Conservation (phyloP, 108 stramenopile species). For the Cyclotella kingstonii region DNA sequence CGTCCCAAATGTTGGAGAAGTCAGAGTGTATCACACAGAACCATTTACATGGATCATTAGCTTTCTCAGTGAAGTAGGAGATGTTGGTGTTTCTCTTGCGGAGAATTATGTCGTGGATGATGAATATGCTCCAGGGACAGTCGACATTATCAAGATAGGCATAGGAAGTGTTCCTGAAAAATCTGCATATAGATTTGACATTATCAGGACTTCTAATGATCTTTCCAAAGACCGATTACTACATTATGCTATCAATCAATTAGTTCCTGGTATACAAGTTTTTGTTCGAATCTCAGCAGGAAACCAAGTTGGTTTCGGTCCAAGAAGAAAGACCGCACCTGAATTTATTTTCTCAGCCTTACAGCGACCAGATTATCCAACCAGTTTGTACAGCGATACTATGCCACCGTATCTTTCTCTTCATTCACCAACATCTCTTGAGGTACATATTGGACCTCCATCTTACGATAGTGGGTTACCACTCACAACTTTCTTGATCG, state of each 20-base stretch:
- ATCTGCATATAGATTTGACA: slow-evolving; percentile 39
- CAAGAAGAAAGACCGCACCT: slow-evolving; percentile 49
- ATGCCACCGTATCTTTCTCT: slow-evolving; percentile 34
- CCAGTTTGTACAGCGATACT: slow-evolving; percentile 44
- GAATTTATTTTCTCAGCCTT: slow-evolving; percentile 34
- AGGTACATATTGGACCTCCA: slow-evolving; percentile 62
- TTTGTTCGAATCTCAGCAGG: slow-evolving; percentile 52
- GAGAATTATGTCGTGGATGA: slow-evolving; percentile 28
- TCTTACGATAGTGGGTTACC: slow-evolving; percentile 71
- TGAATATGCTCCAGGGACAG: slow-evolving; percentile 9
- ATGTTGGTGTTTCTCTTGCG: slow-evolving; percentile 27
- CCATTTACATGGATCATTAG: slow-evolving; percentile 52
- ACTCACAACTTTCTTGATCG: slow-evolving; percentile 67
- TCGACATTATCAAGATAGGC: slow-evolving; percentile 19
- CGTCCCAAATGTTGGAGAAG: slow-evolving; percentile 72
- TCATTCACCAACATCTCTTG: slow-evolving; percentile 41
- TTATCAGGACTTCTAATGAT: slow-evolving; percentile 13
- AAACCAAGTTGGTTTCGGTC: slow-evolving; percentile 59
- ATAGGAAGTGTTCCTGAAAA: slow-evolving; percentile 30
- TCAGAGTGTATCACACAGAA: slow-evolving; percentile 48
- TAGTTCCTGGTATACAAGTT: slow-evolving; percentile 51
- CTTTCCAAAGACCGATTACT: slow-evolving; percentile 12
- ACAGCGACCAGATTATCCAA: slow-evolving; percentile 48
- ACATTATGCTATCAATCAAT: slow-evolving; percentile 40
- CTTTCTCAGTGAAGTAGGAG: slow-evolving; percentile 67